Evolutionary conservation across 768 basidiomycete species (phyloP), one percentile per base, ranked within the genome.

Genomic region (Arthromyces matolae): DNA sequence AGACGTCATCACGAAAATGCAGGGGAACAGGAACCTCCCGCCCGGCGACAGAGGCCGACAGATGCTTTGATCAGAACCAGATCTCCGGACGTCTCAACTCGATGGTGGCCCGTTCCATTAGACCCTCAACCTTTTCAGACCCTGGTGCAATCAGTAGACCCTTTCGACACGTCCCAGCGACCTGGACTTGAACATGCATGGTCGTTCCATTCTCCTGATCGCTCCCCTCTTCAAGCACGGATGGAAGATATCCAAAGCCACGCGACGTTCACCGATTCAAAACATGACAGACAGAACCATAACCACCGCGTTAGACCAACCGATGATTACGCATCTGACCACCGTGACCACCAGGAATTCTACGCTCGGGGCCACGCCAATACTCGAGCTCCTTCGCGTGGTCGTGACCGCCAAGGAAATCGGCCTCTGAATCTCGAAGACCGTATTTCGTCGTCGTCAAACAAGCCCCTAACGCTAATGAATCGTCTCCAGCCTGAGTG

Each of bases 391-490:
- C 29, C 27, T 28, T 36, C 35, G 47, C 43, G 58, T 42, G 55
- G 49, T 40, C 47, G 57, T 42, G 46, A 53, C 24, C 53, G 52
- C 32, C 47, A 52, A 42, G 35, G 39, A 27, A 35, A 39, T n/a
- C 45, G 39, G 23, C 20, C 25, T 14, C 32, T 50, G 10, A 54
- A 54, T 37, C 45, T 65, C n/a, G 61, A 64, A 37, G 54, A 64
- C 28, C 61, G 65, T 14, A 58, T 65, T 14, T 59, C 63, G 18
- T 58, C 63, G 18, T 58, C 63, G 9, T 47, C 29, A 32, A 22
- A 34, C 19, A 51, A 56, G 22, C 49, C 58, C 24, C 50, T 55
- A 19, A 45, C 59, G 42, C 53, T 61, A 16, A 55, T 62, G 22
- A 31, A 59, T 44, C 55, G 55, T 25, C 50, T 57, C 20, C 23